Base-by-base conservation (phyloP, 1,139 yeast species). In the Geotrichum macrosporum region DNA sequence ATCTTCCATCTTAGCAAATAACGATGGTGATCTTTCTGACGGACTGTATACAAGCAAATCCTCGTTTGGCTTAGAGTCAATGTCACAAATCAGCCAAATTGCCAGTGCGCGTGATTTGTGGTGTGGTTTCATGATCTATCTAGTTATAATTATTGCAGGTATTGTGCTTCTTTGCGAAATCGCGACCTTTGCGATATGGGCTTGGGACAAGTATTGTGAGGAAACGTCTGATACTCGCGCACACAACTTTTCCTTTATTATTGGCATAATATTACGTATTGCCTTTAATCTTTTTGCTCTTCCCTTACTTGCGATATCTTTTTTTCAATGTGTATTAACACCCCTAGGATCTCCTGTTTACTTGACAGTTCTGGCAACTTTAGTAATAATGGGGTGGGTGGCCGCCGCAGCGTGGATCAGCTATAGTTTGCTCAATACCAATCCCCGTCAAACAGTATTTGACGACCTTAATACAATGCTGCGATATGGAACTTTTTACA, bases 111-210 rank as follows among this genome's bases (percentile, higher is more conserved):
- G 48, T 18, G 69, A 66, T 44, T 53, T 64, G 12, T 67, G 71
- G 70, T 58, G 68, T 8, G 53, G 63, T 4, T 66, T 65, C 48
- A 58, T 64, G 18, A 55, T 66, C 13, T 67, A 66, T 65, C 49
- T 65, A 18, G 43, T 65, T 22, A 57, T 61, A 10, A 47, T 60
- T 22, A 44, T 46, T 6, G 61, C 53, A 4, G 56, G 45, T 5
- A 27, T 53, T n/a, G 36, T 50, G n/a, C 15, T 48, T 9, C 32
- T 51, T 3, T 41, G 50, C 12, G 40, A 50, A 21, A 24, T 50
- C 4, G 47, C 46, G 3, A 44, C 52, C 41, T 26, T 36, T 31
- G 6, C 37, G 13, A 20, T 47, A 10, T 55, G 58, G 57, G 41
- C 50, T 12, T 51, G 50, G 49, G 48, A 53, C 38, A 46, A 43